Conservation (phyloP, 805 yeast genomes). For the Jamesozyma gamospora region DNA sequence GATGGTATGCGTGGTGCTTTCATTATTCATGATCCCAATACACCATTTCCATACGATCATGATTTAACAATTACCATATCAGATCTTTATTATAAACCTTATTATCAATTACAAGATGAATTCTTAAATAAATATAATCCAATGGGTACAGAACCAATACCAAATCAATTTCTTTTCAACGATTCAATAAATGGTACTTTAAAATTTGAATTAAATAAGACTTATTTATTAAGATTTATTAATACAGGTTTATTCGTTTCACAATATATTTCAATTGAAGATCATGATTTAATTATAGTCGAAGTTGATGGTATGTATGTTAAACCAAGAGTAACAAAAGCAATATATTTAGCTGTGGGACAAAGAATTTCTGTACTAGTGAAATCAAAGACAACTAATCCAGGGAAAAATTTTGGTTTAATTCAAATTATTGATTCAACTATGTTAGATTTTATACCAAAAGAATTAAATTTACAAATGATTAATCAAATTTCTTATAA, state of each 20-base stretch:
- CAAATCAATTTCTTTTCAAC: conserved; percentile 55
- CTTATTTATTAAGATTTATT: conserved; percentile 53
- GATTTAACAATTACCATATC: conserved; percentile 47
- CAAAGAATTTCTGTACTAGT: conserved; percentile 70
- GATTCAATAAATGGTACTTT: conserved; percentile 52
- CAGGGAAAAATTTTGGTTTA: conserved; percentile 43
- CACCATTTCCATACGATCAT: conserved; percentile 53
- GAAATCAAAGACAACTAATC: conserved; percentile 39
- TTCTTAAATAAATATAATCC: conserved; percentile 64
- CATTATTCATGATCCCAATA: conserved; percentile 47
- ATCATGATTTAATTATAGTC: conserved; percentile 58
- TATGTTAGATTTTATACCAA: conserved; percentile 65
- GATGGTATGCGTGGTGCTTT: conserved; percentile 69
- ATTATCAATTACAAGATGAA: conserved; percentile 35
- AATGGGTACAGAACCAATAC: conserved; percentile 79
- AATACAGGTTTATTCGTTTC: conserved; percentile 68
- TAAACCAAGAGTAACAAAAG: conserved; percentile 44
- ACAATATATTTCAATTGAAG: conserved; percentile 59
- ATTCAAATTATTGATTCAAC: conserved; percentile 52
- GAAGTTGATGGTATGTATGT: conserved; percentile 69
- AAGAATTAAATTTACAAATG: conserved; percentile 42
- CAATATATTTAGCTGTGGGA: conserved; percentile 62
- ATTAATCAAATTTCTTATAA: conserved; percentile 50
- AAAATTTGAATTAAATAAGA: conserved; percentile 46
- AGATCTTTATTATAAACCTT: conserved; percentile 55